Conservation (phyloP, 139 green algal genomes). For the Picochlorum sp. region DNA sequence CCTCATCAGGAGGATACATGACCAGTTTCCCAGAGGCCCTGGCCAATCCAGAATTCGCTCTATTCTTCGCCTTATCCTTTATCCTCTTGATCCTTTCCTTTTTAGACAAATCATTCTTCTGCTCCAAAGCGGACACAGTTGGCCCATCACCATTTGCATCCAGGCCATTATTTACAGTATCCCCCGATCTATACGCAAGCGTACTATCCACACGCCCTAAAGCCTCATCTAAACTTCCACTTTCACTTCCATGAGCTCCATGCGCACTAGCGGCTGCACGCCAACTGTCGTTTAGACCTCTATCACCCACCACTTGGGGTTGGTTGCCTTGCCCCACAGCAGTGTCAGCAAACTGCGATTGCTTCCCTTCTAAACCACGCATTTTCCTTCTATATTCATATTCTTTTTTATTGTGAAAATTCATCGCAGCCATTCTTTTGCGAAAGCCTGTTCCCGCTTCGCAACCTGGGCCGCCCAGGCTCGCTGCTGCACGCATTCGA, state of each 20-base stretch:
- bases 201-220: not conserved
- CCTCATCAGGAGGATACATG: slow-evolving; percentile 27
- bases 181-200: too few species aligned
- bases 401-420: too few species aligned
- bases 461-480: too few species aligned
- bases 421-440: too few species aligned
- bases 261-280: not conserved
- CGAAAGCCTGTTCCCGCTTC: too few species aligned
- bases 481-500: too few species aligned
- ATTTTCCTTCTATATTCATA: too few species aligned
- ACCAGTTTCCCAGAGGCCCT: not conserved
- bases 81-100: not conserved
- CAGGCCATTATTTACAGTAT: too few species aligned
- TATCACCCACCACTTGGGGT: too few species aligned
- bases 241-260: not conserved
- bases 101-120: not conserved
- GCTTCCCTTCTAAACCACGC: not conserved
- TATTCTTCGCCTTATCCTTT: not conserved
- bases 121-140: not conserved
- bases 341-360: not conserved
- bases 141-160: too few species aligned
- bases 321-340: too few species aligned
- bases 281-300: too few species aligned
- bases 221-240: not conserved
- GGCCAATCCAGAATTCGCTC: not conserved